phyloP scores from a whole-genome alignment of 768 basidiomycete species.

The Amanita muscaria region DNA sequence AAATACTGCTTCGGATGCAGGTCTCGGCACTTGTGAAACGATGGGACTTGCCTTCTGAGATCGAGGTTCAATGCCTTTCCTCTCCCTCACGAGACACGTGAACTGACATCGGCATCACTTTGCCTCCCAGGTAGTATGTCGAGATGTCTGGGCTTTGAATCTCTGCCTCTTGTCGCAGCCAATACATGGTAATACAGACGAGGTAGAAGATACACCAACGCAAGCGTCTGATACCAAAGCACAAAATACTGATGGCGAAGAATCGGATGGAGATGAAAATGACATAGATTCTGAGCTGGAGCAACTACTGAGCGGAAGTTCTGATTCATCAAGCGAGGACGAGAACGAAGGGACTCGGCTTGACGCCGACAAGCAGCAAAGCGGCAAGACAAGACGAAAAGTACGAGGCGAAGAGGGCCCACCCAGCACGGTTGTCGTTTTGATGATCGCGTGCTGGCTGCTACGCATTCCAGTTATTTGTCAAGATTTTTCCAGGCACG shows the following conservation, averaged over 20 bases:
- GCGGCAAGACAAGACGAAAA: constrained; percentile 14
- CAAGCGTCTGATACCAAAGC: constrained; percentile 9
- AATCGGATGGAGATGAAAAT: background rate
- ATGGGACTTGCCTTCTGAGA: constrained; percentile 73
- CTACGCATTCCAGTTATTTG: constrained; percentile 70
- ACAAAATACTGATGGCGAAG: background rate
- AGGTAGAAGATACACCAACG: constrained; percentile 28
- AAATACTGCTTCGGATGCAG: constrained; percentile 75
- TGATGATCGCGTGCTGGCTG: constrained; percentile 73
- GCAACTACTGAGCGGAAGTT: constrained; percentile 34
- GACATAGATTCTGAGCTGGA: constrained; percentile 26
- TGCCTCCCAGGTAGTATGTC: constrained; percentile 49
- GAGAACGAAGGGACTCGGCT: constrained; percentile 19
- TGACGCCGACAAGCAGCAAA: constrained; percentile 11
- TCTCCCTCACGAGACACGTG: background rate
- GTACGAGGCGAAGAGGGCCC: constrained; percentile 28
- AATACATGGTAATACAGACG: constrained; percentile 52
- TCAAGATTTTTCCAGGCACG: constrained; percentile 67
- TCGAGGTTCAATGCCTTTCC: constrained; percentile 52
- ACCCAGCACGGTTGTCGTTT: constrained; percentile 49
- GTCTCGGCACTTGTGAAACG: constrained; percentile 44
- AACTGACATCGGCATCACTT: background rate
- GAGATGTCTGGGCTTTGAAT: constrained; percentile 75
- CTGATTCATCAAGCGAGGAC: constrained; percentile 31
- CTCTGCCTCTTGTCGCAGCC: constrained; percentile 53